Evolutionary conservation across 805 yeast species (phyloP), one percentile per base, ranked within the genome.

Genomic region (Starmerella floricola): DNA sequence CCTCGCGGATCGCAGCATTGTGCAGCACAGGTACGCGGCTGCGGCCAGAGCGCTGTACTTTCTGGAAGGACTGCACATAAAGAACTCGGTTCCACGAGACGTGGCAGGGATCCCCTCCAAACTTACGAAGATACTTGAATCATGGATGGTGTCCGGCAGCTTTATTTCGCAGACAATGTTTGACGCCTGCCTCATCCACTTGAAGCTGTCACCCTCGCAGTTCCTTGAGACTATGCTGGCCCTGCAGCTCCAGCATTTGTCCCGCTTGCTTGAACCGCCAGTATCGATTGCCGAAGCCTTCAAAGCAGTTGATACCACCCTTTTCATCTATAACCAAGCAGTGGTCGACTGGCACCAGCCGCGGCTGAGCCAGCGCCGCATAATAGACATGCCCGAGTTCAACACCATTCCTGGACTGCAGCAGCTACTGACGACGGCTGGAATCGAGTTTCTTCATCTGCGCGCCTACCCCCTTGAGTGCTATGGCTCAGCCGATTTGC

Each of bases 181-280:
- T 32, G 15, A 46, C 16, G 54, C 60, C 8, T 48, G 46, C 24
- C 42, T 56, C 41, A 46, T 56, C 8, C 18, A 34, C 16, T 31
- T 34, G 23, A 18, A 35, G n/a, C 17, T 36, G 33, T 10, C 53
- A 4, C 51, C 59, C 8, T 24, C 34, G 5, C 31, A 47, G 20
- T 40, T 54, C 4, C 34, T 49, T 4, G 21, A 28, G 12, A 13
- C 33, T 6, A 44, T 54, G 27, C 38, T 53, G 11, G 32, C 31
- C 6, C 23, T 17, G 10, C 43, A 56, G 6, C 21, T 28, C 21
- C 33, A 32, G 16, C 26, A 26, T 3, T 28, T 51, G 19, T 37
- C 19, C 12, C n/a, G 12, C n/a, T 31, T 32, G 13, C 38, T 51
- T 19, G 28, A 34, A 8, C 2, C 17, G 4, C 21, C 34, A 10